A percentile compares a stretch with the other conserved stretches of the same genome.
Evolutionary conservation across 441 rosid genomes (phyloP).

Genomic region (Cnidoscolus chayamansa): DNA sequence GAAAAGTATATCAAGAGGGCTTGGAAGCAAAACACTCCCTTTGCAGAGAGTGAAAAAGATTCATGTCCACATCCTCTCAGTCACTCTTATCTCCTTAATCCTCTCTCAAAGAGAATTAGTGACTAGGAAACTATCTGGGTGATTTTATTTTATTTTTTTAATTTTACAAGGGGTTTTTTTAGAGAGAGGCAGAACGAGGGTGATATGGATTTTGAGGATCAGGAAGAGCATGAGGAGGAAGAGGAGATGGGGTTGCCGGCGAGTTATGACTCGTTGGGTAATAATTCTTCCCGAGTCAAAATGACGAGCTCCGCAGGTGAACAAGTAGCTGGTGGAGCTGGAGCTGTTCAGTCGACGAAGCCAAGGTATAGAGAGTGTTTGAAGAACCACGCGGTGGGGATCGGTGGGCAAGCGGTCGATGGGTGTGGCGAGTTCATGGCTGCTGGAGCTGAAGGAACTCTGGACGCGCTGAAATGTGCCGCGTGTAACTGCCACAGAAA

Average conservation of each 20-base stretch:
- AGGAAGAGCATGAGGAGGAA: conserved; percentile 43
- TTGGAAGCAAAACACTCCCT: conserved; percentile 21
- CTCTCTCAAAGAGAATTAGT: conserved; percentile 11
- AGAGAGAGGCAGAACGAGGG: no score
- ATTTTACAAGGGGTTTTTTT: neutral
- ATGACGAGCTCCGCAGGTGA: conserved; percentile 24
- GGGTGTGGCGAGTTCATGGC: conserved; percentile 93
- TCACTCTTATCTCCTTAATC: conserved; percentile 35
- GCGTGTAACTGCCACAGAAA: conserved; percentile 96
- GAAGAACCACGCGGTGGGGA: conserved; percentile 81
- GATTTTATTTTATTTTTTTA: neutral
- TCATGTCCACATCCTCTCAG: conserved; percentile 50
- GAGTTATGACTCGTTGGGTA: conserved; percentile 33
- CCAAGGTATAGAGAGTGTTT: conserved; percentile 72
- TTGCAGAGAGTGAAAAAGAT: conserved; percentile 28
- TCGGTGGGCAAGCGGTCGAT: conserved; percentile 83
- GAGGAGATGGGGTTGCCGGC: conserved; percentile 44
- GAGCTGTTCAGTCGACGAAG: conserved; percentile 6
- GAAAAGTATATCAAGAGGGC: conserved; percentile 24
- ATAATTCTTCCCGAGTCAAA: conserved; percentile 30
- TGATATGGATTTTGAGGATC: conserved; percentile 65
- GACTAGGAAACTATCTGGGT: neutral
- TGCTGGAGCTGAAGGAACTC: conserved; percentile 72
- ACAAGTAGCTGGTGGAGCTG: conserved; percentile 8
- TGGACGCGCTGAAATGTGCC: conserved; percentile 82